A percentile compares a stretch with the other conserved stretches of the same genome.
phyloP scores from a whole-genome alignment of 2,329 filamentous ascomycete species.

The Hymenoscyphus infarciens region DNA sequence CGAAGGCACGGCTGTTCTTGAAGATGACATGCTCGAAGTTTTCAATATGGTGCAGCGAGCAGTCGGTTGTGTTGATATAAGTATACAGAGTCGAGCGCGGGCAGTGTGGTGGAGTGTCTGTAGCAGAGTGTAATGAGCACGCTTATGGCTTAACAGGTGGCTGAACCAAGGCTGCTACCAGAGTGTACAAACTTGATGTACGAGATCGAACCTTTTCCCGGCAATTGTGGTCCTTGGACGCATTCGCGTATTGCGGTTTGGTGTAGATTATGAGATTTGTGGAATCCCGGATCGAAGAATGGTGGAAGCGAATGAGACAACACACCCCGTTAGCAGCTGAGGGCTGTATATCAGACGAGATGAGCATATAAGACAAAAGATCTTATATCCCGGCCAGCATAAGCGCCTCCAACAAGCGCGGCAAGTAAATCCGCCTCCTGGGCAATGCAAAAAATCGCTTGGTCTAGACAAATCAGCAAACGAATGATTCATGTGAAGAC shows the following conservation, averaged over 20 bases:
- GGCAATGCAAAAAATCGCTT: too few species aligned
- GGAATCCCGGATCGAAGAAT: not conserved
- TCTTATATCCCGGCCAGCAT: not conserved
- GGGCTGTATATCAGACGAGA: not conserved
- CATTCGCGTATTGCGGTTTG: not conserved
- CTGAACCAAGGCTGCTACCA: conserved; percentile 3
- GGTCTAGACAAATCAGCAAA: too few species aligned
- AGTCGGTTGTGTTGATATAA: not conserved
- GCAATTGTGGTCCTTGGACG: conserved; percentile 1
- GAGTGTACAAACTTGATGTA: not conserved
- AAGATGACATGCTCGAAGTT: conserved; percentile 23
- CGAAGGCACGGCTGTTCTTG: conserved; percentile 25
- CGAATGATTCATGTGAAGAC: too few species aligned
- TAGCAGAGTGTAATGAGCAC: not conserved
- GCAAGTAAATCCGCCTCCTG: too few species aligned
- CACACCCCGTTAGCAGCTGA: not conserved
- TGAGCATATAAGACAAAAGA: conserved; percentile 8
- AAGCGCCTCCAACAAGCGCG: not conserved
- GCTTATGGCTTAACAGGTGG: conserved; percentile 7
- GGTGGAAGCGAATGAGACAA: conserved; percentile 5
- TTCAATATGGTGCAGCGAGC: not conserved
- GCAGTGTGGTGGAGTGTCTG: not conserved
- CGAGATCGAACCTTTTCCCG: not conserved
- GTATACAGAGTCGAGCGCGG: not conserved
- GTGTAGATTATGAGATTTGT: not conserved